Conservation (phyloP, 257 asterid species). For the Rehmannia glutinosa region DNA sequence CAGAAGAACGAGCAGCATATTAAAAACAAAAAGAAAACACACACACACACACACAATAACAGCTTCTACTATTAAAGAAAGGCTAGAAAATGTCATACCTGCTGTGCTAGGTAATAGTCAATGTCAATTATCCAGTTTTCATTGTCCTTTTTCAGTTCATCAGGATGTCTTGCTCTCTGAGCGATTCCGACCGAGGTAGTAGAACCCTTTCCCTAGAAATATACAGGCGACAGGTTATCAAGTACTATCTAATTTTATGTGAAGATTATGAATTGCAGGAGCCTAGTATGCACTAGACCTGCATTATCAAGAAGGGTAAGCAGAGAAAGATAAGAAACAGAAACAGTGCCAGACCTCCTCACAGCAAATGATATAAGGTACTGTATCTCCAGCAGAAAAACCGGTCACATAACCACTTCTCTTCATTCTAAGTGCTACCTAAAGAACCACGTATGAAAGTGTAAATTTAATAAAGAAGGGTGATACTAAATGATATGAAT, state of each 20-base stretch:
- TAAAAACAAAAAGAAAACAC: neutral
- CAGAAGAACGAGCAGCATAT: slow-evolving; percentile 8
- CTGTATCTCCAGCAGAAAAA: slow-evolving; percentile 93
- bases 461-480: slow-evolving; percentile 16
- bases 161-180: slow-evolving; percentile 98
- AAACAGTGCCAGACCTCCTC: slow-evolving; percentile 58
- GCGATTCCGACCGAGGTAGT: slow-evolving; percentile 74
- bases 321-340: slow-evolving; percentile 2
- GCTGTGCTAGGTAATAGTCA: slow-evolving; percentile 95
- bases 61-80: slow-evolving; percentile 2
- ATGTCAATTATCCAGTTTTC: slow-evolving; percentile 87
- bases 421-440: slow-evolving; percentile 97
- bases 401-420: slow-evolving; percentile 84
- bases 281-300: slow-evolving; percentile 3
- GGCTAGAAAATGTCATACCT: slow-evolving; percentile 42
- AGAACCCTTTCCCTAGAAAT: slow-evolving; percentile 64
- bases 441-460: slow-evolving; percentile 14
- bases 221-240: slow-evolving; percentile 7
- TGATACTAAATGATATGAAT: neutral
- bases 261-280: neutral
- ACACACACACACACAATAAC: neutral
- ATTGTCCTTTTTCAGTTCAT: slow-evolving; percentile 76
- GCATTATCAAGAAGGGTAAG: neutral
- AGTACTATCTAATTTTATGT: neutral
- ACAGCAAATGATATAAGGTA: slow-evolving; percentile 89